A percentile compares a stretch with the other conserved stretches of the same genome.
Evolutionary conservation across 2,329 filamentous ascomycete genomes (phyloP).

Genomic region (Rutstroemia sp.): DNA sequence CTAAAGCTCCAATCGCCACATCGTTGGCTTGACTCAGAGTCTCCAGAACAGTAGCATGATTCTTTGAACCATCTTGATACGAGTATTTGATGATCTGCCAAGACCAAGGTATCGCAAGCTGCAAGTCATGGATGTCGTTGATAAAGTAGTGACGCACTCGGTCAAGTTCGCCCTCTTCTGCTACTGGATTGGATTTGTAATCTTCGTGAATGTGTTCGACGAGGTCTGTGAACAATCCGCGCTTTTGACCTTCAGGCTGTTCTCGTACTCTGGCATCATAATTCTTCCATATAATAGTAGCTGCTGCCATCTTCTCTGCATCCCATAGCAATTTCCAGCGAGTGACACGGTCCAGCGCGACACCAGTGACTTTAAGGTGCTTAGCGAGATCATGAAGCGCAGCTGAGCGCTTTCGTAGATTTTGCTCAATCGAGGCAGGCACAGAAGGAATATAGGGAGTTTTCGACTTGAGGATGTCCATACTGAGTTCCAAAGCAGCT

Average conservation of each 20-base stretch:
- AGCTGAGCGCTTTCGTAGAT: slow-evolving; percentile 64
- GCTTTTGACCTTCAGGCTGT: slow-evolving; percentile 52
- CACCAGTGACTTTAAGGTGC: slow-evolving; percentile 60
- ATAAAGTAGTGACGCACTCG: slow-evolving; percentile 81
- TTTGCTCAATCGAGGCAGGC: slow-evolving; percentile 71
- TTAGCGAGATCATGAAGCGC: slow-evolving; percentile 69
- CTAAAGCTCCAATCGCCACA: slow-evolving; percentile 58
- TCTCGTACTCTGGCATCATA: slow-evolving; percentile 63
- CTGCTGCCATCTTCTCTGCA: slow-evolving; percentile 83
- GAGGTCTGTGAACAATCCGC: slow-evolving; percentile 65
- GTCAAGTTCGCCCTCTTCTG: slow-evolving; percentile 65
- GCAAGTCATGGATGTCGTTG: slow-evolving; percentile 63
- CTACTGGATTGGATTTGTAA: slow-evolving; percentile 61
- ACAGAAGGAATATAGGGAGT: slow-evolving; percentile 67
- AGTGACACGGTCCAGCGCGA: slow-evolving; percentile 56
- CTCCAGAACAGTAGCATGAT: slow-evolving; percentile 37
- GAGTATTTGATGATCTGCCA: slow-evolving; percentile 68
- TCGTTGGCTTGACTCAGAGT: slow-evolving; percentile 60
- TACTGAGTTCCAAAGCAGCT: slow-evolving; percentile 72
- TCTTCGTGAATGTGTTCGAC: slow-evolving; percentile 70
- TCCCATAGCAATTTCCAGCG: slow-evolving; percentile 81
- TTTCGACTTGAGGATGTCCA: slow-evolving; percentile 72
- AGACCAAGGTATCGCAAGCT: slow-evolving; percentile 72
- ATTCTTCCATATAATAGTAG: slow-evolving; percentile 69
- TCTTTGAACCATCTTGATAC: slow-evolving; percentile 53